A percentile compares a stretch with the other conserved stretches of the same genome.
These are phyloP conservation scores for Hippophae gyantsensis DNA, from an alignment of 306 rosid genomes.

Conservation along the genomic window DNA sequence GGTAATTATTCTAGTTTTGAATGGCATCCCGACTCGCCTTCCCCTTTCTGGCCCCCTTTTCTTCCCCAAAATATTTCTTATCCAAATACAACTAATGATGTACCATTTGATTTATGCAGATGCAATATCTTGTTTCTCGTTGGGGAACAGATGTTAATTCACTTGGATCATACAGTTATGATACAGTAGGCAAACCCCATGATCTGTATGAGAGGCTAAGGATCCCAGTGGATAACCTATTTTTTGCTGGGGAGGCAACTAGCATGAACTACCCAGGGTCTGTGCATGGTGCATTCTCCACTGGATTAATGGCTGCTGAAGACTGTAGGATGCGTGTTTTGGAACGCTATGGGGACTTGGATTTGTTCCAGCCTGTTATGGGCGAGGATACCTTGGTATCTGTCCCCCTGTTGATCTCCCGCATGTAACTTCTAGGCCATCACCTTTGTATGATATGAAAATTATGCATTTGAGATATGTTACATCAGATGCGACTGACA, in stretches of 20 bases:
- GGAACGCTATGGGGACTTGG: conserved; percentile 80
- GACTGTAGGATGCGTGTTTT: conserved; percentile 96
- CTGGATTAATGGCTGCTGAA: conserved; percentile 94
- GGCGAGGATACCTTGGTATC: conserved; percentile 58
- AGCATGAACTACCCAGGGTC: conserved; percentile 71
- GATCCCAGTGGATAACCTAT: conserved; percentile 85
- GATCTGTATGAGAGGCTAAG: conserved; percentile 84
- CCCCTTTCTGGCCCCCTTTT: not conserved
- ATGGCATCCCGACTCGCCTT: not conserved
- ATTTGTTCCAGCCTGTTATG: conserved; percentile 66
- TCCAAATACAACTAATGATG: not conserved
- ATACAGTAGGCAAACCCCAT: conserved; percentile 73
- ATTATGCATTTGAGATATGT: not conserved
- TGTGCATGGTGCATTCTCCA: conserved; percentile 82
- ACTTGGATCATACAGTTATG: conserved; percentile 85
- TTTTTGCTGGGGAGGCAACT: conserved; percentile 98
- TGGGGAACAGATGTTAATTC: conserved; percentile 82
- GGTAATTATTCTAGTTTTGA: conserved; percentile 25
- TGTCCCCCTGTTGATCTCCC: conserved; percentile 78
- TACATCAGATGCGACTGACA: conserved; percentile 3
- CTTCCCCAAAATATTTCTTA: not conserved
- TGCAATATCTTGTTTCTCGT: conserved; percentile 77
- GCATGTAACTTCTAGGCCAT: conserved; percentile 31
- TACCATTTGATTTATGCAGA: conserved; percentile 39
- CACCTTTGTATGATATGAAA: not conserved